Evolutionary conservation across 2,329 filamentous ascomycete genomes (phyloP), one percentile per base, ranked within the genome.

Genomic region (Cercospora beticola): DNA sequence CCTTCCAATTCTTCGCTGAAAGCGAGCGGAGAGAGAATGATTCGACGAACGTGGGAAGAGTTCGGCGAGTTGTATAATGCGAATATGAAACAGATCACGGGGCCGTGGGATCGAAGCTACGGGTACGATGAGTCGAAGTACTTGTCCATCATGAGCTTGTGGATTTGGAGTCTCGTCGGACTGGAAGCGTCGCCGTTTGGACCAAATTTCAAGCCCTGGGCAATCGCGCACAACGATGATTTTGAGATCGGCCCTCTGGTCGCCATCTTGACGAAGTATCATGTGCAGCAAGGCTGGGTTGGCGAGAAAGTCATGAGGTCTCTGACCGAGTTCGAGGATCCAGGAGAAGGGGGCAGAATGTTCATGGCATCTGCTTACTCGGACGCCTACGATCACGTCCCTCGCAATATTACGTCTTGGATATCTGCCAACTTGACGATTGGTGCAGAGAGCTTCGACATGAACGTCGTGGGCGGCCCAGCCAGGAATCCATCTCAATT

Each of bases 91-190:
- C 90, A 89, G 69, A 82, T 89, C 59, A 87, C 87, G 2, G 88
- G 88, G 0, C 88, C 88, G 0, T 90, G 88, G 88, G 88, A 90
- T 75, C 83, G 88, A 0, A 81, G 84, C 0, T 90, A 90, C 70
- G 87, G 87, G 0, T 89, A 85, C 67, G 87, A 90, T 68, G 88
- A 89, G 87, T 88, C 87, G 65, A 79, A 83, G 6, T 89, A 89
- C 72, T 75, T 89, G 4, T 85, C 85, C 63, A 81, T 89, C 60
- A 83, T 89, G 75, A 84, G 84, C 0, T 75, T 87, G 14, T 87
- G 87, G 78, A 82, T 89, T 69, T 89, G 87, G 87, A 83, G 84
- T 0, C 68, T 88, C 4, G 79, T 87, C 5, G 86, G 86, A 8
- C 84, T 86, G 56, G 75, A 80, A 3, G 75, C 76, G 5, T 77